Evolutionary conservation across 225 moss, liverwort and hornwort species (phyloP), one percentile per base, ranked within the genome.

Genomic region (Straminergon stramineum): DNA sequence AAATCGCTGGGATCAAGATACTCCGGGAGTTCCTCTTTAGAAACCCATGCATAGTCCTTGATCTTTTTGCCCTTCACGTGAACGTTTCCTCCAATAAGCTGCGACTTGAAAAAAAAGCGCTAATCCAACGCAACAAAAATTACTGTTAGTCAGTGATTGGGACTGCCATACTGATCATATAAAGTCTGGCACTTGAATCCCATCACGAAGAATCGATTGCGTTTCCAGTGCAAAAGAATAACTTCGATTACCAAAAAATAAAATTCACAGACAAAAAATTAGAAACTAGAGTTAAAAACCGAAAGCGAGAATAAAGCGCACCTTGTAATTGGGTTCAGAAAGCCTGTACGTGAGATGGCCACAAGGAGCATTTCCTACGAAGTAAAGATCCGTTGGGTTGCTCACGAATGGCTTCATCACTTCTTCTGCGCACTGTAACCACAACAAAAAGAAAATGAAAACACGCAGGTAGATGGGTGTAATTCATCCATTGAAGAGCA

Each of bases 91-190:
- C 91, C 94, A 79, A 96, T 91, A 55, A 97, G 90, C 88, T 99
- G 99, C 61, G 95, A 97, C 88, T 92, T 97, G 92, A 97, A 97
- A 86, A 96, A 99, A 80, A 99, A 97, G 24, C 94, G 94, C 96
- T 99, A 96, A 81, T 85, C 48, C 86, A 84, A 80, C 48, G 84
- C 10, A 65, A 91, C 53, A 84, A 58, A 74, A 70, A 73, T 27
- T 26, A 37, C 57, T 71, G 28, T 79, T 65, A 88, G 81, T 74
- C 68, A 70, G 48, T 57, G 43, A 68, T 77, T 53, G 34, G 35
- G 61, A 83, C 81, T 39, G 67, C 60, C 67, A 68, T 60, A 32
- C 32, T 65, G 21, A 86, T 19, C 66, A 41, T 11, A 11, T 53
- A 57, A 81, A 61, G 61, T 28, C 73, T 58, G 26, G 60, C 48